A percentile compares a stretch with the other conserved stretches of the same genome.
These are phyloP conservation scores for Tagetes erecta DNA, from an alignment of 129 eudicot genomes.

Conservation along the genomic window DNA sequence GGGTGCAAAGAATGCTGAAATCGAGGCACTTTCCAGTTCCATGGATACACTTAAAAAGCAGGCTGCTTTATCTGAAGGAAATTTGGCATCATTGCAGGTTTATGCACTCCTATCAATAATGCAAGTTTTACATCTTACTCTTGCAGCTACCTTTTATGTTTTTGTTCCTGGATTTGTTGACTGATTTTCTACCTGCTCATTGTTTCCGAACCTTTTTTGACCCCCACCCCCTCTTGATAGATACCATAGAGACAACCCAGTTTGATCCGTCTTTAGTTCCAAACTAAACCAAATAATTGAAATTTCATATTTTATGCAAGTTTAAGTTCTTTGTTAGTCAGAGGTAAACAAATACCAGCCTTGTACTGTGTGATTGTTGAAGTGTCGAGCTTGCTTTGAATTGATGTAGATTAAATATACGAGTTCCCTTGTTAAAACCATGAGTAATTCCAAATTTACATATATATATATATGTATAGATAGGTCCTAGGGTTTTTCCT, in stretches of 20 bases:
- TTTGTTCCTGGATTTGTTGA: slow-evolving; percentile 16
- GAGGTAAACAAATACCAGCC: slow-evolving; percentile 8
- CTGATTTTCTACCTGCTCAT: slow-evolving; percentile 15
- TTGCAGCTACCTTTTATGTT: slow-evolving; percentile 28
- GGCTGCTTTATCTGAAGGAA: slow-evolving; percentile 93
- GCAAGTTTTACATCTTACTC: slow-evolving; percentile 41
- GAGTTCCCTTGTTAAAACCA: background rate
- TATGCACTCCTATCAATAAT: slow-evolving; percentile 31
- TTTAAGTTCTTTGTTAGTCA: background rate
- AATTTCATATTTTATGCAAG: slow-evolving; percentile 4
- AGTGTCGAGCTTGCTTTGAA: slow-evolving; percentile 7
- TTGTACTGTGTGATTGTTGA: slow-evolving; percentile 7
- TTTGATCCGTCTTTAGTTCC: background rate
- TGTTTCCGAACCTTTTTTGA: slow-evolving; percentile 11
- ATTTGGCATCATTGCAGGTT: slow-evolving; percentile 93
- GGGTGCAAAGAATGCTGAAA: slow-evolving; percentile 92
- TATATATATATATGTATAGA: background rate
- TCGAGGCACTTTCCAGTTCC: slow-evolving; percentile 84
- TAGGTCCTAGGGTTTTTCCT: slow-evolving; percentile 4
- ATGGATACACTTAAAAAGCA: slow-evolving; percentile 87
- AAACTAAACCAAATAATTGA: slow-evolving; percentile 7
- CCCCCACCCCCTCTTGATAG: background rate
- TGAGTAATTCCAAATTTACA: background rate
- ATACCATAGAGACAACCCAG: background rate
- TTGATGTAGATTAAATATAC: slow-evolving; percentile 12